Percentiles rank a stretch among this genome's conserved stretches.
Conservation (phyloP, 164 flowering plant species). For the Vitis rupestris region DNA sequence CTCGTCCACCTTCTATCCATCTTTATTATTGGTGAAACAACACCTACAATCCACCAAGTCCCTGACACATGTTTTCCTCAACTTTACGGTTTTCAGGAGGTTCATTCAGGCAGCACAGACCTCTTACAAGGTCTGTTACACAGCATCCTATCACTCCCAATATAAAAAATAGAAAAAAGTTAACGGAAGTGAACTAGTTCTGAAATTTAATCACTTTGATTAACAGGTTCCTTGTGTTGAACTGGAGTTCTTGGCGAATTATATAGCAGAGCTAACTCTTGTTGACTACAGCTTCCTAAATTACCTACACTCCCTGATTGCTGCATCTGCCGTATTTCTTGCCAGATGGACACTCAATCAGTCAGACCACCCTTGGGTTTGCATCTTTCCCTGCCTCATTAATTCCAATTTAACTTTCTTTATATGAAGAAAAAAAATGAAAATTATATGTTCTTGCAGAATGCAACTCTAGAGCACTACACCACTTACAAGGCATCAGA, state of each 20-base stretch:
- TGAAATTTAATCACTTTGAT: not conserved
- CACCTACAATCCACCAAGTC: not conserved
- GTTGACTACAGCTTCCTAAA: constrained; percentile 59
- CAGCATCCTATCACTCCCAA: too few relatives aligned
- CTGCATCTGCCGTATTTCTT: constrained; percentile 71
- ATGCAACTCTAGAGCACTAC: constrained; percentile 59
- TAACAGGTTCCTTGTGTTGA: constrained; percentile 51
- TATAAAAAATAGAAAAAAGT: not conserved
- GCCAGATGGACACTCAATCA: constrained; percentile 73
- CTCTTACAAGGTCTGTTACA: constrained; percentile 27
- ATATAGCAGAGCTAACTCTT: constrained; percentile 63
- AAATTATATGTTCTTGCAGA: constrained; percentile 32
- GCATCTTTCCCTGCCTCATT: constrained; percentile 13
- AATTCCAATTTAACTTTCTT: not conserved
- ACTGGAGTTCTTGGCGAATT: constrained; percentile 67
- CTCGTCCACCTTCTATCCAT: not conserved
- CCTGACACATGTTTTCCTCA: not conserved
- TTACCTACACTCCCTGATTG: constrained; percentile 56
- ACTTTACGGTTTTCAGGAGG: constrained; percentile 33
- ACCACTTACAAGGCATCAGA: constrained; percentile 50
- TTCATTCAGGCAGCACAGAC: constrained; percentile 46
- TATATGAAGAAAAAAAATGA: too few relatives aligned
- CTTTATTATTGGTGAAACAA: not conserved
- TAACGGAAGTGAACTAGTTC: not conserved
- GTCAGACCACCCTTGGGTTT: constrained; percentile 66